These are phyloP conservation scores for Senna tora DNA, from an alignment of 306 rosid species.

Conservation along the genomic window DNA sequence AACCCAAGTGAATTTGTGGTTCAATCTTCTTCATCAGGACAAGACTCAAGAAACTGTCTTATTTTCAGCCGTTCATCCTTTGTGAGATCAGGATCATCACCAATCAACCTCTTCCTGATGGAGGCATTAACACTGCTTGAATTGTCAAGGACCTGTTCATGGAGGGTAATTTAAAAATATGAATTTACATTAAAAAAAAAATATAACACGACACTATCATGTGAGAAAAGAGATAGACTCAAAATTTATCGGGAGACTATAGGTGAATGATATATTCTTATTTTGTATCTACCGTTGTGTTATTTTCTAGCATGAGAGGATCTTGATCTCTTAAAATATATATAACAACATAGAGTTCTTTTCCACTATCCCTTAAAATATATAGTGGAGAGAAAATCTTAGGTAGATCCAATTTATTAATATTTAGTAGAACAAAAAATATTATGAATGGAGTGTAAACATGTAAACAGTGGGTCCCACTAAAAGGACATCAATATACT, in stretches of 20 bases:
- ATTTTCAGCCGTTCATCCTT: slow-evolving; percentile 62
- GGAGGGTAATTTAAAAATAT: not conserved
- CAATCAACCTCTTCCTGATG: slow-evolving; percentile 56
- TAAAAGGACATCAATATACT: not conserved
- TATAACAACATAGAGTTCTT: slow-evolving; percentile 1
- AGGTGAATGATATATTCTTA: too few species aligned
- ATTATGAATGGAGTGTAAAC: not conserved
- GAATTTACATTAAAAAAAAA: too few species aligned
- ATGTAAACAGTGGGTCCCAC: too few species aligned
- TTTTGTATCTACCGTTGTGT: too few species aligned
- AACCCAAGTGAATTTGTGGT: slow-evolving; percentile 7
- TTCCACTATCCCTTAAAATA: slow-evolving; percentile 6
- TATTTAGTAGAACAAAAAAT: not conserved
- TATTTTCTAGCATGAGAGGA: too few species aligned
- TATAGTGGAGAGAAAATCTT: not conserved
- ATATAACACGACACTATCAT: too few species aligned
- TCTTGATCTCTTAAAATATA: too few species aligned
- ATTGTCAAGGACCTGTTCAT: slow-evolving; percentile 64
- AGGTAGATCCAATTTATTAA: not conserved
- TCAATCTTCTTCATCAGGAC: slow-evolving; percentile 55
- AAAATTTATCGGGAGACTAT: too few species aligned
- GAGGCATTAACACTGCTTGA: slow-evolving; percentile 46
- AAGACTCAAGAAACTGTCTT: slow-evolving; percentile 66
- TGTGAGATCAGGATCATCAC: slow-evolving; percentile 73
- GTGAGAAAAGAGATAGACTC: too few species aligned